phyloP scores from a whole-genome alignment of 73 alveolate species.

The Paraurostyla sp. region DNA sequence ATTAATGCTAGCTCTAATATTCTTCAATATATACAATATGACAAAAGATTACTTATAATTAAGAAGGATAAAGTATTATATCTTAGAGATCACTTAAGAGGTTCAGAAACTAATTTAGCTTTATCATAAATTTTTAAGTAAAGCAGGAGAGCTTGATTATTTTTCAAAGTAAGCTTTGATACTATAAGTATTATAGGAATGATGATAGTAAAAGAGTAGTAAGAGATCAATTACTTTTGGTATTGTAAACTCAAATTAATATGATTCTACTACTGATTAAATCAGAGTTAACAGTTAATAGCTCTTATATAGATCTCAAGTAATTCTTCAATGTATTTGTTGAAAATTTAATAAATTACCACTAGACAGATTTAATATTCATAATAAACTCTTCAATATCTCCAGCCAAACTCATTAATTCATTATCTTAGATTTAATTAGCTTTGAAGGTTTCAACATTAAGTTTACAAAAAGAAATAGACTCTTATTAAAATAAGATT shows the following conservation, averaged over 20 bases:
- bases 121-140: background rate
- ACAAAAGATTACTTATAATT: background rate
- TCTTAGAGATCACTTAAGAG: background rate
- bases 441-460: too few species aligned
- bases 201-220: too few species aligned
- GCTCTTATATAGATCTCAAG: background rate
- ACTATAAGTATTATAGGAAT: background rate
- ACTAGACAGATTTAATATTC: too few species aligned
- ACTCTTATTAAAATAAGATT: background rate
- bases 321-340: background rate
- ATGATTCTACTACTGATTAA: background rate
- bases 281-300: background rate
- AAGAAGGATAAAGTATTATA: background rate
- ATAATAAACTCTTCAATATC: too few species aligned
- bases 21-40: background rate
- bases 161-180: slow-evolving; percentile 7
- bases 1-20: background rate
- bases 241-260: too few species aligned
- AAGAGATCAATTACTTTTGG: too few species aligned
- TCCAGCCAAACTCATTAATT: too few species aligned
- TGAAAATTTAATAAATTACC: too few species aligned
- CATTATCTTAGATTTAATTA: too few species aligned
- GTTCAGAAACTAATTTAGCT: background rate
- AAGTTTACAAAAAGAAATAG: too few species aligned
- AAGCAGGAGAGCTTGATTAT: background rate